These are phyloP conservation scores for Pseudogymnoascus sp. DNA, from an alignment of 2,329 filamentous ascomycete species.

Conservation along the genomic window DNA sequence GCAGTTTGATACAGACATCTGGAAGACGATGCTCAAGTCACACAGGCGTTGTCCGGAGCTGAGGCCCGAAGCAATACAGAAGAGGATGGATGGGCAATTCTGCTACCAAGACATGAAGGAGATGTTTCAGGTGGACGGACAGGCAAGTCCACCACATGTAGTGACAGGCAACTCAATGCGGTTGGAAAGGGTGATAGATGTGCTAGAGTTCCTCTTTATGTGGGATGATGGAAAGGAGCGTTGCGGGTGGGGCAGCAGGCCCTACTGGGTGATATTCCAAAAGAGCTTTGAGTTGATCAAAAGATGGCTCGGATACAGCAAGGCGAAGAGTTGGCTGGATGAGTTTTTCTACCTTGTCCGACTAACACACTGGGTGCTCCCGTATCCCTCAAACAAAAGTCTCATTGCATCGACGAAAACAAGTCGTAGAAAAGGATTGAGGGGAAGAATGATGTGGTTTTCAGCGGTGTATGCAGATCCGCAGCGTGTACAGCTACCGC, in stretches of 20 bases:
- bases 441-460: neutral
- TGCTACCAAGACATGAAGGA: neutral
- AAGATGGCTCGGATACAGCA: neutral
- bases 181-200: neutral
- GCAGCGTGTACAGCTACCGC: neutral
- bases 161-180: neutral
- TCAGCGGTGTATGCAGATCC: neutral
- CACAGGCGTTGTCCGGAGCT: neutral
- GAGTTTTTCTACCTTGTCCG: neutral
- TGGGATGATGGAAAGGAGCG: neutral
- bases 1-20: neutral
- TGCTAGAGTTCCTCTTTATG: neutral
- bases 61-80: neutral
- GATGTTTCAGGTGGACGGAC: neutral
- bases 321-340: neutral
- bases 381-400: neutral
- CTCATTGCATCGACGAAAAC: neutral
- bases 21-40: neutral
- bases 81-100: neutral
- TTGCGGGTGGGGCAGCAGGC: neutral
- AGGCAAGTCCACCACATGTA: neutral
- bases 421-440: neutral
- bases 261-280: neutral
- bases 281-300: neutral
- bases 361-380: neutral